Conservation (phyloP, 106 monocot species). For the Posidonia australis region DNA sequence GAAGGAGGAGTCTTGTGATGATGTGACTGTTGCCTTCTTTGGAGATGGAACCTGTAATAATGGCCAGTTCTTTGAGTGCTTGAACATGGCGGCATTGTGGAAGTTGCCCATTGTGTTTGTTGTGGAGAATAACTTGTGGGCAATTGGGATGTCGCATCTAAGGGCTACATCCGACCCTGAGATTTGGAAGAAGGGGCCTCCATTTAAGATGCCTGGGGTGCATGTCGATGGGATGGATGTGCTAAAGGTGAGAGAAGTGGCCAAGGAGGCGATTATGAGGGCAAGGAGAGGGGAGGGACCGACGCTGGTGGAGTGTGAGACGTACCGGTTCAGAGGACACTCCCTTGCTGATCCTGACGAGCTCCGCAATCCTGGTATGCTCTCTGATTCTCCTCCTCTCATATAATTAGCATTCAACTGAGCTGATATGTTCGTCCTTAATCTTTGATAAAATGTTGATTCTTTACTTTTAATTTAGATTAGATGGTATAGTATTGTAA, state of each 20-base stretch:
- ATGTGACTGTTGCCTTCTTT: conserved; percentile 78
- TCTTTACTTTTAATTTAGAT: too few relatives aligned
- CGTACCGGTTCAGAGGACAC: conserved; percentile 80
- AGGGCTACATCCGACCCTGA: conserved; percentile 84
- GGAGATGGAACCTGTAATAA: conserved; percentile 97
- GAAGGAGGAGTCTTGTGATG: conserved; percentile 27
- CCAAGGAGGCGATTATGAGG: conserved; percentile 67
- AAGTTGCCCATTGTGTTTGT: conserved; percentile 99
- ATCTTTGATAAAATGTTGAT: background rate
- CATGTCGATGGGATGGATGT: conserved; percentile 99
- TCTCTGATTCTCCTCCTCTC: background rate
- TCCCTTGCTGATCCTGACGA: conserved; percentile 92
- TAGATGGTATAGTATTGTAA: too few relatives aligned
- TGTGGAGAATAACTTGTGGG: conserved; percentile 97
- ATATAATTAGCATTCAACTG: background rate
- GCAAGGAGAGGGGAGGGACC: conserved; percentile 94
- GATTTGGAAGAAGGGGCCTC: conserved; percentile 90
- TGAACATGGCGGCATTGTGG: conserved; percentile 98
- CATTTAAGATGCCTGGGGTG: conserved; percentile 89
- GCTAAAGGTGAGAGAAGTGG: conserved; percentile 88
- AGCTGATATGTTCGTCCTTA: too few relatives aligned
- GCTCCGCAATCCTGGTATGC: conserved; percentile 71
- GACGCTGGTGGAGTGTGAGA: conserved; percentile 87
- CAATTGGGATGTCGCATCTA: conserved; percentile 89
- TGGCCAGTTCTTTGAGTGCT: conserved; percentile 96